Conservation (phyloP, 768 basidiomycete genomes). For the Suillus subluteus region DNA sequence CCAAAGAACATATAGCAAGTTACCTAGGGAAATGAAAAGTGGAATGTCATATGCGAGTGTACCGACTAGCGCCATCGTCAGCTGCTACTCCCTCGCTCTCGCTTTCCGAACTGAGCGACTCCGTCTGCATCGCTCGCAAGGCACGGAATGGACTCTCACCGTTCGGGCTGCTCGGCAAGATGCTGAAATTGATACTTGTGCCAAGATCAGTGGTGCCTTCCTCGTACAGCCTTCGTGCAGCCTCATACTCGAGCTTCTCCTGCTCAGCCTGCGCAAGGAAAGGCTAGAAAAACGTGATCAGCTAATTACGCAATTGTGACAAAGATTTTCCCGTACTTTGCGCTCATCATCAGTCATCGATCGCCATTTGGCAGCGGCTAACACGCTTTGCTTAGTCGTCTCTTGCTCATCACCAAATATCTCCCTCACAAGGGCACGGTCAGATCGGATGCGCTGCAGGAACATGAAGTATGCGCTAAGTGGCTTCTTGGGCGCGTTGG, state of each 20-base stretch:
- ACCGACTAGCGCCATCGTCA: conserved; percentile 50
- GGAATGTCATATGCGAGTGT: conserved; percentile 35
- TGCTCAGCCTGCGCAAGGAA: conserved; percentile 93
- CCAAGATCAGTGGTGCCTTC: conserved; percentile 72
- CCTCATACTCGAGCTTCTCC: conserved; percentile 93
- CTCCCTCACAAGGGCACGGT: conserved; percentile 70
- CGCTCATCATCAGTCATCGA: conserved; percentile 92
- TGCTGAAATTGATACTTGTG: conserved; percentile 82
- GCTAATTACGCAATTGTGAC: conserved; percentile 11
- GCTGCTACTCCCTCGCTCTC: conserved; percentile 66
- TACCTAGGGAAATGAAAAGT: conserved; percentile 19
- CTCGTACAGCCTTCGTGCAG: conserved; percentile 84
- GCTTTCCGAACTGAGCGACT: conserved; percentile 68
- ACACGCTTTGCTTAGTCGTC: conserved; percentile 92
- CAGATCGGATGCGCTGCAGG: conserved; percentile 85
- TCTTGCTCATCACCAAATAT: conserved; percentile 91
- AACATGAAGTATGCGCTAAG: conserved; percentile 96
- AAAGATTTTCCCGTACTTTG: conserved; percentile 57
- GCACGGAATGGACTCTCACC: conserved; percentile 43
- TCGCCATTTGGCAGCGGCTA: conserved; percentile 93
- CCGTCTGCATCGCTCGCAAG: conserved; percentile 52
- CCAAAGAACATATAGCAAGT: conserved; percentile 28
- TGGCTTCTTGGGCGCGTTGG: conserved; percentile 96
- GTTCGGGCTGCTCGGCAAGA: conserved; percentile 69
- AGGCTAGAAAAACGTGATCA: conserved; percentile 54